Conservation (phyloP, 305 asterid species). For the Ajuga reptans region DNA sequence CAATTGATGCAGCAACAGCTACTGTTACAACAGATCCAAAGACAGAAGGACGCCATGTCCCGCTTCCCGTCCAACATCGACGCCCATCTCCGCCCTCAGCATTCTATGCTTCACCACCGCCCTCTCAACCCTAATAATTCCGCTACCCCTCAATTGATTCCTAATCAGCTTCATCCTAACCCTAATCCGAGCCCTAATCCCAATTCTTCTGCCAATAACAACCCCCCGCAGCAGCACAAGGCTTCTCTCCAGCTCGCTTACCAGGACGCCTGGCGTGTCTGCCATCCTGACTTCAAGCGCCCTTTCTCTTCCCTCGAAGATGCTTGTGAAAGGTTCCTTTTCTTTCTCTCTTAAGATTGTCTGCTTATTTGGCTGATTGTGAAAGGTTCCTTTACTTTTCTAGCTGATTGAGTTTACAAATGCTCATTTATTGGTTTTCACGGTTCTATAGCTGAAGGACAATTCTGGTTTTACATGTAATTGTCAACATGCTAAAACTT, state of each 20-base stretch:
- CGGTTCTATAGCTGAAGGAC: neutral
- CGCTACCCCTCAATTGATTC: slow-evolving; percentile 16
- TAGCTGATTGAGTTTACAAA: neutral
- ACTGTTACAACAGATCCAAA: slow-evolving; percentile 44
- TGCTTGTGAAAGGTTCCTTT: slow-evolving; percentile 24
- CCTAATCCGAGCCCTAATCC: slow-evolving; percentile 29
- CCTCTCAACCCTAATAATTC: slow-evolving; percentile 26
- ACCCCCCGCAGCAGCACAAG: slow-evolving; percentile 22
- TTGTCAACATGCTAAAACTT: neutral
- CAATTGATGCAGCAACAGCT: slow-evolving; percentile 40
- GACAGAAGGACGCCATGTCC: slow-evolving; percentile 41
- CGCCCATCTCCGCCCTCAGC: slow-evolving; percentile 50
- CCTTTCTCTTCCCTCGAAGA: slow-evolving; percentile 64
- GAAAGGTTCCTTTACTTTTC: no score
- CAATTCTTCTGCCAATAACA: slow-evolving; percentile 13
- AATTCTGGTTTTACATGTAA: neutral
- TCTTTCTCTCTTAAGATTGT: neutral
- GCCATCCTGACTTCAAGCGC: slow-evolving; percentile 88
- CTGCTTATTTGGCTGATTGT: neutral
- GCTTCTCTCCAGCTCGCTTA: slow-evolving; percentile 33
- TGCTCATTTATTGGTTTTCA: neutral
- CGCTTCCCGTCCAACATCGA: slow-evolving; percentile 50
- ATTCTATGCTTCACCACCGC: slow-evolving; percentile 45
- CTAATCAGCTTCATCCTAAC: slow-evolving; percentile 26
- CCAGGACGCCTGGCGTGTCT: slow-evolving; percentile 60